Percentiles rank a stretch among this genome's conserved stretches.
These are phyloP conservation scores for Aureoboletus auriporus DNA, from an alignment of 768 basidiomycete genomes.

Conservation along the genomic window DNA sequence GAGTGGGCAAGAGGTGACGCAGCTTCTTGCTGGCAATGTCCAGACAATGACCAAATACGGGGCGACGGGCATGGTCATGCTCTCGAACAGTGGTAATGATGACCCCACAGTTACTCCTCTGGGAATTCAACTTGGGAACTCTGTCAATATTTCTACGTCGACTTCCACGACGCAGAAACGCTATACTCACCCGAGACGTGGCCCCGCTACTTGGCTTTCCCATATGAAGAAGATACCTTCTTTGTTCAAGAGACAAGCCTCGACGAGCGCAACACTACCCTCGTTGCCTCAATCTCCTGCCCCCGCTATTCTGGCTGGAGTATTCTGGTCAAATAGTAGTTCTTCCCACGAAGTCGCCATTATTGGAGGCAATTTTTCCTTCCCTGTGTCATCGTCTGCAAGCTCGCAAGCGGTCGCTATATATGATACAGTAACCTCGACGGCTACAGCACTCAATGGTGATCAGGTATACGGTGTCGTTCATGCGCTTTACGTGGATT, in stretches of 20 bases:
- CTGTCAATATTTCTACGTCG: slow-evolving; percentile 30
- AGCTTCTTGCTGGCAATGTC: slow-evolving; percentile 71
- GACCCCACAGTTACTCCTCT: slow-evolving; percentile 62
- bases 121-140: slow-evolving; percentile 48
- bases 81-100: slow-evolving; percentile 59
- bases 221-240: slow-evolving; percentile 39
- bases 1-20: slow-evolving; percentile 36
- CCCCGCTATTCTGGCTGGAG: slow-evolving; percentile 80
- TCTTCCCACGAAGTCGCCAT: slow-evolving; percentile 64
- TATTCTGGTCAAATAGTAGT: slow-evolving; percentile 84
- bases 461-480: slow-evolving; percentile 72
- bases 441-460: slow-evolving; percentile 54
- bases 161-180: slow-evolving; percentile 35
- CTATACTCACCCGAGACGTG: slow-evolving; percentile 33
- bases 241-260: slow-evolving; percentile 49
- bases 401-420: slow-evolving; percentile 58
- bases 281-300: slow-evolving; percentile 52
- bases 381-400: slow-evolving; percentile 37
- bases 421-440: slow-evolving; percentile 55
- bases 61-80: slow-evolving; percentile 74
- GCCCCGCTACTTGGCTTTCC: slow-evolving; percentile 46
- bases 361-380: slow-evolving; percentile 89
- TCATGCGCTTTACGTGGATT: slow-evolving; percentile 64
- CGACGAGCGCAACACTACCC: slow-evolving; percentile 51
- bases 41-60: slow-evolving; percentile 56